Evolutionary conservation across 352 stramenopile genomes (phyloP), one percentile per base, ranked within the genome.

Genomic region (Phytophthora colocasiae): DNA sequence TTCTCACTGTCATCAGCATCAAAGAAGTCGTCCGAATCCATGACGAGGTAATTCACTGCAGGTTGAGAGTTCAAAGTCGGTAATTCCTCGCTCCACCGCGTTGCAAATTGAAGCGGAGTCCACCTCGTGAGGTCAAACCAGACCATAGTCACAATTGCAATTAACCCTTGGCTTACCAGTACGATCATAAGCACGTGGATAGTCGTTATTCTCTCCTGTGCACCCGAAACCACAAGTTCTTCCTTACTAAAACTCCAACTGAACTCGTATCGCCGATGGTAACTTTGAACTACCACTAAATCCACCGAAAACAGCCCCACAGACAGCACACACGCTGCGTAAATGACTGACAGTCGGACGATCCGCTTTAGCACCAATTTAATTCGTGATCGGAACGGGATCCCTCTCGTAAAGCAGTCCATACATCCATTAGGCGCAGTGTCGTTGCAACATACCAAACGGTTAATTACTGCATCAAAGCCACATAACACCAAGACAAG

Each of bases 111-210:
- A 4, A 61, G 38, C 26, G 64, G 67, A 34, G 58, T 66, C 69
- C 69, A 77, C 9, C 64, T 48, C 34, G 69, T 60, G n/a, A 77
- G 38, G 15, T 77, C 59, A 41, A 73, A 50, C 69, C 69, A 77
- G 9, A 71, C 38, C n/a, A 61, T 48, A 14, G 41, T 47, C 11
- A 64, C 38, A 2, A 29, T n/a, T 8, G 64, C 58, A 10, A 77
- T 65, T 10, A 61, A 8, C 1, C 52, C 58, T 27, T 71, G 64
- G 6, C 53, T 27, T 4, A 45, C 15, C 2, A 77, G 27, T 1
- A 58, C 36, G 10, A 58, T 29, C 26, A 58, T 24, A 1, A 66
- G 11, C 3, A 54, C 54, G 12, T 58, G 32, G 9, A 9, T 40
- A 2, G 36, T 29, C 11, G 52, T 68, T 7, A 6, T 67, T 2